Conservation (phyloP, 2,329 filamentous ascomycete species). For the Sclerotinia trifoliorum region DNA sequence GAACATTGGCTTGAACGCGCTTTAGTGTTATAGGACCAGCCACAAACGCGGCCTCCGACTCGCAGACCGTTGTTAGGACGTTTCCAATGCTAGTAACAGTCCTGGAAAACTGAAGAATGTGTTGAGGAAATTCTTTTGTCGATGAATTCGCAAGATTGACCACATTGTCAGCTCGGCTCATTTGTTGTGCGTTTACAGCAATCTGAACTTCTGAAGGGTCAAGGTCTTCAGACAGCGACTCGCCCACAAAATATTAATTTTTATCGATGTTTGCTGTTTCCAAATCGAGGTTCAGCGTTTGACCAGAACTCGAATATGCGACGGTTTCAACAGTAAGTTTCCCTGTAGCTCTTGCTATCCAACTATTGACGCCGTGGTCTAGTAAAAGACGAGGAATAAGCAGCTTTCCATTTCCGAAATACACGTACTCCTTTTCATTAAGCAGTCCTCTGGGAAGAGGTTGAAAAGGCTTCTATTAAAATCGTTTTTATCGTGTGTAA, state of each 20-base stretch:
- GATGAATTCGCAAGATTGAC: background rate
- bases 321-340: background rate
- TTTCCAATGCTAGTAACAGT: background rate
- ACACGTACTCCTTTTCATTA: background rate
- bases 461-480: background rate
- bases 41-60: background rate
- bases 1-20: constrained; percentile 21
- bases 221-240: background rate
- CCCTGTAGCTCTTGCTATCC: background rate
- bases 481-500: background rate
- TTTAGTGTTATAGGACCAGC: background rate
- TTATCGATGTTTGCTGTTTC: background rate
- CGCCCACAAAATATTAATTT: background rate
- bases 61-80: background rate
- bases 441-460: background rate
- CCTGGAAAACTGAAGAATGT: background rate
- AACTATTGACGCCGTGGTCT: constrained; percentile 29
- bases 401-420: background rate
- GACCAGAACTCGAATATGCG: background rate
- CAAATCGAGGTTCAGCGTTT: background rate
- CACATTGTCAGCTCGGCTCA: background rate
- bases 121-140: background rate
- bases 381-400: background rate
- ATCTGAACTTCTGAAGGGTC: background rate
- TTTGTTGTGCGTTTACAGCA: background rate